Evolutionary conservation across 768 basidiomycete species (phyloP).

Genomic region (Russula compacta): DNA sequence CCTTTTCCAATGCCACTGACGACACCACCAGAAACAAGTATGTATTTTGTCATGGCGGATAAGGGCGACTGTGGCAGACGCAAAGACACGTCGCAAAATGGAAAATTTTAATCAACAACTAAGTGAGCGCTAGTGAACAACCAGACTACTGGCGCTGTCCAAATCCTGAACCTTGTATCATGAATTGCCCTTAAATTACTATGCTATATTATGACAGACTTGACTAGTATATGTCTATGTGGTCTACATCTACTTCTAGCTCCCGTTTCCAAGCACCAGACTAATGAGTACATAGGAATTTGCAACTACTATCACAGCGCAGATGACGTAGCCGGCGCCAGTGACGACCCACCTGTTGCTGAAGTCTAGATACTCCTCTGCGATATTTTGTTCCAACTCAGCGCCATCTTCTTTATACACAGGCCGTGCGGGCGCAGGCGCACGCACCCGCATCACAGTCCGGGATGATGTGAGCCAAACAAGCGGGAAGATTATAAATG

Average conservation of each 20-base stretch:
- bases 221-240: background rate
- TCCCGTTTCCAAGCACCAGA: slow-evolving; percentile 36
- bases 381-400: slow-evolving; percentile 18
- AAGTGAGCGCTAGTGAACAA: too few relatives aligned
- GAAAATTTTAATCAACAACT: background rate
- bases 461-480: slow-evolving; percentile 62
- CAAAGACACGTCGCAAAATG: background rate
- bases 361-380: slow-evolving; percentile 42
- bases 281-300: slow-evolving; percentile 70
- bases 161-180: too few relatives aligned
- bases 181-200: too few relatives aligned
- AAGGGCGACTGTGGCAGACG: background rate
- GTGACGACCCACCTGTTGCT: slow-evolving; percentile 49
- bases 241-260: slow-evolving; percentile 2
- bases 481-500: slow-evolving; percentile 78
- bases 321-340: slow-evolving; percentile 46
- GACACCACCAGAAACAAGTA: slow-evolving; percentile 92
- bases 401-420: background rate
- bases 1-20: slow-evolving; percentile 99
- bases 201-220: too few relatives aligned
- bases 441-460: slow-evolving; percentile 54
- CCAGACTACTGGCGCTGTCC: too few relatives aligned
- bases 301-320: slow-evolving; percentile 56
- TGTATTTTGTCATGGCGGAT: slow-evolving; percentile 81
- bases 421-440: background rate